Evolutionary conservation across 257 asterid genomes (phyloP).

Genomic region (Leonotis leonurus): DNA sequence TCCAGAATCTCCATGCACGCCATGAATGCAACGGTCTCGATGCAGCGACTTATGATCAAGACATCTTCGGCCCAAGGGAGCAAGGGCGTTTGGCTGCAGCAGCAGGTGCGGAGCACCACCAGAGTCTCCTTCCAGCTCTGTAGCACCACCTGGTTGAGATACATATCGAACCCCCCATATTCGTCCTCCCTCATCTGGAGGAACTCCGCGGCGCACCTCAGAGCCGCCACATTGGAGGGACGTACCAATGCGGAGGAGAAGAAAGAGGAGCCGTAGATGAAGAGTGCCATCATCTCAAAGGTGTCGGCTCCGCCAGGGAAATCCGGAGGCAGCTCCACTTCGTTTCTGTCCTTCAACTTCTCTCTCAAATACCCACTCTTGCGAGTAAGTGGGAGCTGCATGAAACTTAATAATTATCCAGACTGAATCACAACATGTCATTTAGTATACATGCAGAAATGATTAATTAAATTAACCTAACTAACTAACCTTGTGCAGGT

Average conservation of each 20-base stretch:
- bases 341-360: slow-evolving; percentile 43
- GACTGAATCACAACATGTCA: background rate
- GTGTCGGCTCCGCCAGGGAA: slow-evolving; percentile 70
- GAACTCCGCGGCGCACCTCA: slow-evolving; percentile 67
- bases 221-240: slow-evolving; percentile 54
- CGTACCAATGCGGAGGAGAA: slow-evolving; percentile 29
- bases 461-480: background rate
- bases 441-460: background rate
- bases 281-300: slow-evolving; percentile 59
- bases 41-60: slow-evolving; percentile 64
- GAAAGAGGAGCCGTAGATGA: slow-evolving; percentile 55
- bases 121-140: slow-evolving; percentile 67
- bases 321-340: slow-evolving; percentile 40
- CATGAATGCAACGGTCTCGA: slow-evolving; percentile 78
- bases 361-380: slow-evolving; percentile 62
- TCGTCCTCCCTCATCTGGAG: slow-evolving; percentile 56
- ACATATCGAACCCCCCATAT: slow-evolving; percentile 57
- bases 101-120: slow-evolving; percentile 48
- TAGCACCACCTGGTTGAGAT: slow-evolving; percentile 63
- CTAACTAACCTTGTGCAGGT: slow-evolving; percentile 54
- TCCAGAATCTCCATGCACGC: slow-evolving; percentile 90
- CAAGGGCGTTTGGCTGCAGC: slow-evolving; percentile 21
- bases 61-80: slow-evolving; percentile 62
- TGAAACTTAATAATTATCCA: too few species aligned
- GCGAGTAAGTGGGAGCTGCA: slow-evolving; percentile 43